Evolutionary conservation across 2,329 filamentous ascomycete genomes (phyloP).

Genomic region (Nothopassalora personata): DNA sequence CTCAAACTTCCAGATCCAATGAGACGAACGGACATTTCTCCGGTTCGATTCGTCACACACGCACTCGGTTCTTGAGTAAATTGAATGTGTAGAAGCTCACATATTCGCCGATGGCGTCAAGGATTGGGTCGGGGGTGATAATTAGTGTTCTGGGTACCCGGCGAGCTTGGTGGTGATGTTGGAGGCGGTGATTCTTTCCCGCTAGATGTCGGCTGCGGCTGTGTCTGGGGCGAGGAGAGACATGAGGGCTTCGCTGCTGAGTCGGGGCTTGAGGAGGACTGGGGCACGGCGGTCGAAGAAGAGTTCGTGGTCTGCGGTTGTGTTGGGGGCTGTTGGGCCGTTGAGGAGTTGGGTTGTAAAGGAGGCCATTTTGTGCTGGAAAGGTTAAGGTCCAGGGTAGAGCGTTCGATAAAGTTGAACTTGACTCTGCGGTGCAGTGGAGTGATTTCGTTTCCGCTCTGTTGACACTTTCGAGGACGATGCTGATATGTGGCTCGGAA

Average conservation of each 20-base stretch:
- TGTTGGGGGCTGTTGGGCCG: slow-evolving; percentile 5
- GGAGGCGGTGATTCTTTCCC: neutral
- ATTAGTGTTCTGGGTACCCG: slow-evolving; percentile 12
- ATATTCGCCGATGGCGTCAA: slow-evolving; percentile 7
- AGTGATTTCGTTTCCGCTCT: neutral
- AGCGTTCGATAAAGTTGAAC: neutral
- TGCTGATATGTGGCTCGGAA: neutral
- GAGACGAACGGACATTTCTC: slow-evolving; percentile 7
- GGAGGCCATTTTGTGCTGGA: neutral
- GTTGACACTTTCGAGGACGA: neutral
- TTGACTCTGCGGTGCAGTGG: neutral
- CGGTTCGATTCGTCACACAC: slow-evolving; percentile 2
- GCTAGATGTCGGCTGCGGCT: slow-evolving; percentile 1
- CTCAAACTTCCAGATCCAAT: slow-evolving; percentile 1
- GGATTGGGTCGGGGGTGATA: slow-evolving; percentile 1
- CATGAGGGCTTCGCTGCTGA: slow-evolving; percentile 4
- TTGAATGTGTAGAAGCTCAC: slow-evolving; percentile 4
- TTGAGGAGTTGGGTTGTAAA: neutral
- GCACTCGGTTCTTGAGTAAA: neutral
- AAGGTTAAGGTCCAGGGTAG: neutral
- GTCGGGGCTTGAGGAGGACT: slow-evolving; percentile 8
- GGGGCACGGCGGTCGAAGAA: slow-evolving; percentile 9
- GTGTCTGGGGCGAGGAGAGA: slow-evolving; percentile 7
- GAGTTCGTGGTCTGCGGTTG: slow-evolving; percentile 5
- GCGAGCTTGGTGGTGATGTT: slow-evolving; percentile 3